Evolutionary conservation across 805 yeast species (phyloP), one percentile per base, ranked within the genome.

Genomic region (Saturnispora zaruensis): DNA sequence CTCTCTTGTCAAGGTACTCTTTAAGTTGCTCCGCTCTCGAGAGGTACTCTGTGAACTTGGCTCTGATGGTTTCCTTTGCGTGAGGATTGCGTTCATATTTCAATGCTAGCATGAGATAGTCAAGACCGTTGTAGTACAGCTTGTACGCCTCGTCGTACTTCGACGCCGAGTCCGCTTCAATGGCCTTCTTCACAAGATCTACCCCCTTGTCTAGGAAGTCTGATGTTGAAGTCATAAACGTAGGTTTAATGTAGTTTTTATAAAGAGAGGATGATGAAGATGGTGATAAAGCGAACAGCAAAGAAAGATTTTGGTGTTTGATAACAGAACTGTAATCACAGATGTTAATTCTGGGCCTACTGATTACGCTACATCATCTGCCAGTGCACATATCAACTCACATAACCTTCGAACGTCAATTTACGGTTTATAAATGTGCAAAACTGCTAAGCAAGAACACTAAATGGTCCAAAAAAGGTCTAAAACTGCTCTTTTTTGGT

Each of bases 91-190:
- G 91, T 67, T 93, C 99, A 60, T 85, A 91, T 68, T 93, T 93
- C 59, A 93, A 74, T 4, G 99, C 99, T 57, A 89, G 74, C 96
- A 93, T 89, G 59, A 93, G 73, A 68, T 93, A 93, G 66, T 93
- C 98, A 50, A 93, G 73, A 1, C 97, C 97, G 59, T 86, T 86
- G 70, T 87, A 90, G 68, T 93, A 93, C 43, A 87, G 77, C 53
- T 88, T 86, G 66, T 91, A 91, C 0, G 99, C 98, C 57, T 93
- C 98, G 48, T 87, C 96, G 59, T 90, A 91, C 56, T 83, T 76
- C 47, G 91, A 83, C 23, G 89, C 89, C 16, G 87, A 81, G 64
- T 93, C 99, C 5, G 95, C 88, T 64, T 89, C 96, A 49, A 93
- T 89, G 23, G 99, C 99, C 66, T 84, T 84, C 63, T 89, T 95